Evolutionary conservation across 202 grass and related monocot genomes (phyloP), one percentile per base, ranked within the genome.

Genomic region (Zoysia matrella): DNA sequence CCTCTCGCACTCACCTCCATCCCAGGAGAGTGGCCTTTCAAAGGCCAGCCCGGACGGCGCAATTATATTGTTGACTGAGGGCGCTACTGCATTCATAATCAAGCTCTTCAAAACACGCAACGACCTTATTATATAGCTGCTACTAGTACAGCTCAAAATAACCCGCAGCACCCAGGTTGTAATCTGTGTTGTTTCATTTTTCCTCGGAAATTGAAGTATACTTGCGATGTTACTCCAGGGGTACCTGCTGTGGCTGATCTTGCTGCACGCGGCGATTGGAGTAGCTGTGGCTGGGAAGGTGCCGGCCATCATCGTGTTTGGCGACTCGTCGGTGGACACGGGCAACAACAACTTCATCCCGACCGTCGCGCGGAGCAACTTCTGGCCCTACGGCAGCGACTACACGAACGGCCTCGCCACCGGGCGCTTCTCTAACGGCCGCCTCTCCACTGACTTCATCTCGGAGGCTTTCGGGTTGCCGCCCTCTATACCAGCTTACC

Each of bases 281-380:
- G 30, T 9, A 4, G 55, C 60, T 7, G 52, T 6, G 3, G 75
- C 55, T 62, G 64, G 63, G 18, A 88, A 88, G 75, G 73, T 96
- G 52, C 80, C 93, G 7, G 93, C 93, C 0, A 58, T 96, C 71
- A 93, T 96, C 81, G 93, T 96, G 44, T 96, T 96, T 45, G 93
- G 93, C 12, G 93, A 96, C 88, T 96, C 93, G 14, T 90, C 93
- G 14, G 93, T 96, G 46, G 93, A 96, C 75, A 76, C 86, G 16
- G 93, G 93, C 58, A 96, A 96, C 86, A 96, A 96, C 88, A 92
- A 96, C 83, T 73, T 84, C 80, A 87, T 92, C 22, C 22, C 22
- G 22, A 30, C 22, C 22, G 22, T 30, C 22, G 22, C 22, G 22
- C 22, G 22, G 22, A 91, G 88, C 86, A 93, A 94, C 85, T 94